Percentiles rank a stretch among this genome's conserved stretches.
These are phyloP conservation scores for Chrysanthemum seticuspe DNA, from an alignment of 129 eudicot genomes.

Conservation along the genomic window DNA sequence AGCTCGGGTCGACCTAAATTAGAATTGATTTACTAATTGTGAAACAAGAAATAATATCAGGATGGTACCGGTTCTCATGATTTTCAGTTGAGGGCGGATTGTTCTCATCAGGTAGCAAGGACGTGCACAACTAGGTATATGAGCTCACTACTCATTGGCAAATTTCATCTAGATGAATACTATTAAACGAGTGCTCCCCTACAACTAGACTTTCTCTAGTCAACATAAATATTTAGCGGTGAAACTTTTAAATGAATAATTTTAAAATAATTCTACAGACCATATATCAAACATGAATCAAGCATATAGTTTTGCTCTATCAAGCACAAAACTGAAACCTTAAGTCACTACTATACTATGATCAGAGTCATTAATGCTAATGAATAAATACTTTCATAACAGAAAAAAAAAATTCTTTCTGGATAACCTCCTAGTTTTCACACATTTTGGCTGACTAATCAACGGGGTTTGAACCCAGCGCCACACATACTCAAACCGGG, in stretches of 20 bases:
- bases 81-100: too few relatives aligned
- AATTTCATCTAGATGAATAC: not conserved
- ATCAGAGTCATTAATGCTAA: not conserved
- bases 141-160: not conserved
- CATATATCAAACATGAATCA: constrained; percentile 16
- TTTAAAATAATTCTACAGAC: not conserved
- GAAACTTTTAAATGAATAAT: not conserved
- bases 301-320: too few relatives aligned
- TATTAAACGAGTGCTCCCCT: not conserved
- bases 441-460: too few relatives aligned
- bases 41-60: constrained; percentile 8
- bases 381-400: not conserved
- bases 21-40: not conserved
- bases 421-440: too few relatives aligned
- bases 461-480: too few relatives aligned
- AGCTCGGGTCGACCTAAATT: not conserved
- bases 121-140: too few relatives aligned
- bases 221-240: not conserved
- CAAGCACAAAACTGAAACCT: not conserved
- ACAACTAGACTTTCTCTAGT: constrained; percentile 4
- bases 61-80: too few relatives aligned
- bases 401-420: too few relatives aligned
- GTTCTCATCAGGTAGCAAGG: too few relatives aligned
- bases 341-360: not conserved
- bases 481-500: too few relatives aligned